phyloP scores from a whole-genome alignment of 345 rosid species.

The Microcos paniculata region DNA sequence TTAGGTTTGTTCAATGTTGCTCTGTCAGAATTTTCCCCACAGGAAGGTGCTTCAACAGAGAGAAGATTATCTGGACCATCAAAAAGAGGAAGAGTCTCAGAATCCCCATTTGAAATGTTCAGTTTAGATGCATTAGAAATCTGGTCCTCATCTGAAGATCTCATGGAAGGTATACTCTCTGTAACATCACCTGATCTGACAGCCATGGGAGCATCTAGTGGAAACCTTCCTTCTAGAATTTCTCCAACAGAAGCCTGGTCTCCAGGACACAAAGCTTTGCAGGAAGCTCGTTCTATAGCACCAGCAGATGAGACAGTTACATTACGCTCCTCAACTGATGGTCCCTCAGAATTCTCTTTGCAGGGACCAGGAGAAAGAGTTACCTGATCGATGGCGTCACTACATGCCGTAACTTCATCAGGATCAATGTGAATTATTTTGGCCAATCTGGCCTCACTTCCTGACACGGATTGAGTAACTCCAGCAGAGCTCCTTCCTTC shows the following conservation, averaged over 20 bases:
- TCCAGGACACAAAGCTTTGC: constrained; percentile 12
- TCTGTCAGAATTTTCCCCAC: neutral
- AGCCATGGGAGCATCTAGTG: constrained; percentile 15
- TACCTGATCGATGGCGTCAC: constrained; percentile 15
- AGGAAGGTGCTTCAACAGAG: neutral
- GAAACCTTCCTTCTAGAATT: constrained; percentile 26
- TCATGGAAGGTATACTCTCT: constrained; percentile 9
- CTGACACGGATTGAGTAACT: constrained; percentile 12
- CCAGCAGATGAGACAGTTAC: constrained; percentile 20
- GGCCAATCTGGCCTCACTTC: constrained; percentile 19
- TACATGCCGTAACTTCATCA: constrained; percentile 19
- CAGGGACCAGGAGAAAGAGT: constrained; percentile 8
- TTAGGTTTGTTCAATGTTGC: constrained; percentile 5
- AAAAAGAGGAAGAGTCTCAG: neutral
- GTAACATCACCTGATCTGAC: constrained; percentile 24
- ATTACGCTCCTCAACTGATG: constrained; percentile 12
- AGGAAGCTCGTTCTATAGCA: constrained; percentile 23
- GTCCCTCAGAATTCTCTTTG: constrained; percentile 17
- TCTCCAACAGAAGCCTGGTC: constrained; percentile 28
- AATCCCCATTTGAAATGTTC: constrained; percentile 2
- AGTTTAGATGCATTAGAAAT: constrained; percentile 10
- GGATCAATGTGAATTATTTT: constrained; percentile 19
- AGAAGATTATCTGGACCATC: neutral
- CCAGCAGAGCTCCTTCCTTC: neutral
- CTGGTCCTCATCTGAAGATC: constrained; percentile 6